A percentile compares a stretch with the other conserved stretches of the same genome.
These are phyloP conservation scores for Solanum commersonii DNA, from an alignment of 257 asterid genomes.

Conservation along the genomic window DNA sequence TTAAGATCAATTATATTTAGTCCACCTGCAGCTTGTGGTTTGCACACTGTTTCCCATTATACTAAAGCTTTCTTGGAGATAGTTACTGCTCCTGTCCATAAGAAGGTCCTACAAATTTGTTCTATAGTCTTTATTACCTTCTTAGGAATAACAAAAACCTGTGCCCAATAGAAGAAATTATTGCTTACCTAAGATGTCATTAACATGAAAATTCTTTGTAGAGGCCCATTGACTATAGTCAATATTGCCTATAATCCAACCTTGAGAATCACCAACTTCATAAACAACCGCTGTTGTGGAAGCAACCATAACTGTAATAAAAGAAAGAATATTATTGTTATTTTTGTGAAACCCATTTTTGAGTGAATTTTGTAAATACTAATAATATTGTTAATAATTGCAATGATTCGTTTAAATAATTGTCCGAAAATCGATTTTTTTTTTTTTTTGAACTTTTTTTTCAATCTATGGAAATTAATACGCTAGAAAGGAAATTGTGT, in stretches of 20 bases:
- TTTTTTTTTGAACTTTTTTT: too few species aligned
- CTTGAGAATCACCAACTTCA: background rate
- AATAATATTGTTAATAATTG: background rate
- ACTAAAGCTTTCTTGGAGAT: too few species aligned
- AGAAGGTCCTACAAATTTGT: too few species aligned
- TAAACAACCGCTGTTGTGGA: background rate
- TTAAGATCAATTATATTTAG: too few species aligned
- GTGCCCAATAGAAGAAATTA: background rate
- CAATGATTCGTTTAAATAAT: too few species aligned
- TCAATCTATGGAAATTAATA: too few species aligned
- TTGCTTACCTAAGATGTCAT: background rate
- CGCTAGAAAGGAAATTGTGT: background rate
- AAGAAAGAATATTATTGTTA: background rate
- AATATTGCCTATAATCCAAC: background rate
- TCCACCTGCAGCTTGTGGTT: too few species aligned
- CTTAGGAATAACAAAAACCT: too few species aligned
- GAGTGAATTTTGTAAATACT: background rate
- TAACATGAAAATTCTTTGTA: background rate
- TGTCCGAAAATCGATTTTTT: too few species aligned
- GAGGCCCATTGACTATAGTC: background rate
- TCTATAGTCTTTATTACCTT: too few species aligned
- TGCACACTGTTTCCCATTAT: too few species aligned
- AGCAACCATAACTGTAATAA: background rate
- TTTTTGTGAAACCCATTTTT: background rate
- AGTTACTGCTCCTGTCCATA: too few species aligned